Evolutionary conservation across 768 basidiomycete species (phyloP).

Genomic region (Auricularia heimuer): DNA sequence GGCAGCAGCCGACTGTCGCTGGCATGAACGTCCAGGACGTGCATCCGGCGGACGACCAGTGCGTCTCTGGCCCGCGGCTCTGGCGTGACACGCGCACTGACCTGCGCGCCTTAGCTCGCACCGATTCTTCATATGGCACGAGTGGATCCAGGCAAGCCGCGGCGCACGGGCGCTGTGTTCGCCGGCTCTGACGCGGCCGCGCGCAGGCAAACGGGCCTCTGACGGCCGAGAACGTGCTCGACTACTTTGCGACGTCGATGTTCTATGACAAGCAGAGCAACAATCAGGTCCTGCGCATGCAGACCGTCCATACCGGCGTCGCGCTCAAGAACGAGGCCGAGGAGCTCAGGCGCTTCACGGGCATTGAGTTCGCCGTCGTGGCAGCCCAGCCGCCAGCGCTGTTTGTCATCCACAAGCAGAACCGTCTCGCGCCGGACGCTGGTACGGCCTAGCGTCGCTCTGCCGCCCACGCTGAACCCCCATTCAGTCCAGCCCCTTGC

Average conservation of each 20-base stretch:
- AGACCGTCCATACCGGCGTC: slow-evolving; percentile 77
- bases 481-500: slow-evolving; percentile 60
- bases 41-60: slow-evolving; percentile 74
- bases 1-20: not conserved
- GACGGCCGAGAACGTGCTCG: slow-evolving; percentile 69
- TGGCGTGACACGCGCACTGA: not conserved
- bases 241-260: slow-evolving; percentile 85
- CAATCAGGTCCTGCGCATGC: slow-evolving; percentile 89
- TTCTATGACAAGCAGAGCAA: slow-evolving; percentile 93
- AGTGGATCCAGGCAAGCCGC: slow-evolving; percentile 64
- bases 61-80: slow-evolving; percentile 9
- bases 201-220: slow-evolving; percentile 66
- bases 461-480: slow-evolving; percentile 4
- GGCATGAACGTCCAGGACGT: slow-evolving; percentile 49
- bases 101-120: slow-evolving; percentile 21
- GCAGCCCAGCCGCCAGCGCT: slow-evolving; percentile 70
- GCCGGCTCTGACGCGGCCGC: not conserved
- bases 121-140: slow-evolving; percentile 84
- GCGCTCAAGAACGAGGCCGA: slow-evolving; percentile 72
- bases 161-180: not conserved
- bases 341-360: slow-evolving; percentile 82
- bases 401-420: slow-evolving; percentile 85
- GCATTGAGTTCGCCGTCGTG: slow-evolving; percentile 78
- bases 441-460: slow-evolving; percentile 34
- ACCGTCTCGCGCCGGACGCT: slow-evolving; percentile 74